Conservation (phyloP, 345 rosid species). For the Orychophragmus violaceus region DNA sequence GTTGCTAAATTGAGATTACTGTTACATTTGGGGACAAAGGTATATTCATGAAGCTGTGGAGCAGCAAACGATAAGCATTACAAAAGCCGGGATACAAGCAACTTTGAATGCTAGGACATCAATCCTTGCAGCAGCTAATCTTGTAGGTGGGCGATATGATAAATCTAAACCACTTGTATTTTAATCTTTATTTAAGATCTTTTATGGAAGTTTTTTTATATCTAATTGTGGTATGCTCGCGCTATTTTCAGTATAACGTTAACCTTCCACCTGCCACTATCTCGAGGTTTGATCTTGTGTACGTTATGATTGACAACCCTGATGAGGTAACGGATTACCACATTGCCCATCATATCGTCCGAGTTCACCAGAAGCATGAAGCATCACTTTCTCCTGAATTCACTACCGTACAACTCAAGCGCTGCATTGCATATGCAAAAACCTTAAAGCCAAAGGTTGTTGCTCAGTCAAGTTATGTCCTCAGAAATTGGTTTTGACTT, state of each 20-base stretch:
- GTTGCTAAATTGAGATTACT: background rate
- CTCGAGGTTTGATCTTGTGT: constrained; percentile 34
- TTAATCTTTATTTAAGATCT: background rate
- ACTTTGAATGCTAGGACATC: constrained; percentile 94
- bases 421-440: too few species aligned
- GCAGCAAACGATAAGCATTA: constrained; percentile 97
- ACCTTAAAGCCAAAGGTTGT: constrained; percentile 90
- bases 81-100: constrained; percentile 99
- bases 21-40: constrained; percentile 42
- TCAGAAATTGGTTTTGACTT: background rate
- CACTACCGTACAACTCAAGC: too few species aligned
- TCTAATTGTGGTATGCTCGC: constrained; percentile 16
- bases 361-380: constrained; percentile 91
- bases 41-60: constrained; percentile 99
- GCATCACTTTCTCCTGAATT: constrained; percentile 84
- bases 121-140: constrained; percentile 98
- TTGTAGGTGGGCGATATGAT: constrained; percentile 89
- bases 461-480: background rate
- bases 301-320: background rate
- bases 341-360: constrained; percentile 88
- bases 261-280: constrained; percentile 96
- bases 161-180: constrained; percentile 68
- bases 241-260: constrained; percentile 68
- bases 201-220: background rate
- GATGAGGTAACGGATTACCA: constrained; percentile 42